Evolutionary conservation across 1,284 basidiomycete genomes (phyloP).

Genomic region (Ceraceosorus guamensis): DNA sequence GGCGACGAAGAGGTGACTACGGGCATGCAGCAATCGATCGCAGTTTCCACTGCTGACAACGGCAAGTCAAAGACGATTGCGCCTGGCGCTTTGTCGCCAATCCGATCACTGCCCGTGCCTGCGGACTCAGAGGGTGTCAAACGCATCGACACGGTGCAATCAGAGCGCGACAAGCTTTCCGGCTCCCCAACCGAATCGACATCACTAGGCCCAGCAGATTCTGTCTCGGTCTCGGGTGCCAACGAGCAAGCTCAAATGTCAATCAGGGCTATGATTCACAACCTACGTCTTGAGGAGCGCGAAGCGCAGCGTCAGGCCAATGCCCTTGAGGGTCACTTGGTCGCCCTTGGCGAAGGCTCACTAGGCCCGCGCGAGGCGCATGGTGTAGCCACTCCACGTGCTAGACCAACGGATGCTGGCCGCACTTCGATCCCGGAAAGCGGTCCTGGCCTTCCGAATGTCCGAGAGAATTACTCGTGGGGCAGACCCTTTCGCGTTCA

Average conservation of each 20-base stretch:
- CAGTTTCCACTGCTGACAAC: too few relatives aligned
- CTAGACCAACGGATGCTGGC: neutral
- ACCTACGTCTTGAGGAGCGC: conserved; percentile 36
- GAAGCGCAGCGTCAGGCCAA: conserved; percentile 26
- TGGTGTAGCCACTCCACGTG: too few relatives aligned
- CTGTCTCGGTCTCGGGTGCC: conserved; percentile 2
- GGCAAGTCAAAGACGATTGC: too few relatives aligned
- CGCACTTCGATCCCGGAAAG: too few relatives aligned
- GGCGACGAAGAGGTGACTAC: too few relatives aligned
- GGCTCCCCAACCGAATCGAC: neutral
- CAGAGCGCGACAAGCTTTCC: too few relatives aligned
- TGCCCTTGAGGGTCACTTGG: conserved; percentile 17
- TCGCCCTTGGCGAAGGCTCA: neutral
- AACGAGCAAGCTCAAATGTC: conserved; percentile 50
- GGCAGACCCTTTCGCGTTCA: conserved; percentile 73
- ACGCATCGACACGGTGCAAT: neutral
- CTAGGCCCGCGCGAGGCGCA: neutral
- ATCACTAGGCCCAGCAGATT: conserved; percentile 4
- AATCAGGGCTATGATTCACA: conserved; percentile 34
- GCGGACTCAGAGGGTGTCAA: neutral
- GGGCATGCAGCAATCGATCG: too few relatives aligned
- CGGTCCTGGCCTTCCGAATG: too few relatives aligned
- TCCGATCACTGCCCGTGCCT: neutral
- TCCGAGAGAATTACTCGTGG: conserved; percentile 51
- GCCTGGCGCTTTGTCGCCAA: too few relatives aligned